A percentile compares a stretch with the other conserved stretches of the same genome.
phyloP scores from a whole-genome alignment of 148 eudicot species.

The Dianthus caryophyllus region DNA sequence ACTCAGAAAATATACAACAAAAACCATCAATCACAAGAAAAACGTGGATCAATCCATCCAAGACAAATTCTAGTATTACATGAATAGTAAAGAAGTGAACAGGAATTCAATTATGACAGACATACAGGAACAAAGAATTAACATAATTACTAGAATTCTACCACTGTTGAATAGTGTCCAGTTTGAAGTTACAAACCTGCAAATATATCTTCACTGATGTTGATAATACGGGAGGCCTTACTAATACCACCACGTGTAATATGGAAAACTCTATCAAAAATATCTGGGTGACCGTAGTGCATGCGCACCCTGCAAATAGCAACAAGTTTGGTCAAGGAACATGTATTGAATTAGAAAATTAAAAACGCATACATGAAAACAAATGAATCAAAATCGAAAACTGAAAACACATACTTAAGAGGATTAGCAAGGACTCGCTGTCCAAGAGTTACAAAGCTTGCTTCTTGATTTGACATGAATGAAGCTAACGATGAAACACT shows the following conservation, averaged over 20 bases:
- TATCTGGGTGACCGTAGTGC: slow-evolving; percentile 99
- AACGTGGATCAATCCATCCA: not conserved
- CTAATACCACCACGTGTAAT: slow-evolving; percentile 98
- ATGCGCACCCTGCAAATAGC: slow-evolving; percentile 73
- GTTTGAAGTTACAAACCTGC: slow-evolving; percentile 47
- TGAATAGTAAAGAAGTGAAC: not conserved
- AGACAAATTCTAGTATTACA: not conserved
- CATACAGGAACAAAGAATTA: not conserved
- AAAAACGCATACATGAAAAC: slow-evolving; percentile 1
- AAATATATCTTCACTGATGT: slow-evolving; percentile 97
- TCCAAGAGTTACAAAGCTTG: slow-evolving; percentile 95
- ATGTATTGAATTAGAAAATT: not conserved
- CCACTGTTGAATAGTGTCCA: not conserved
- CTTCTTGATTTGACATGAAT: slow-evolving; percentile 97
- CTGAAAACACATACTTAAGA: slow-evolving; percentile 58
- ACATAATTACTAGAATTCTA: not conserved
- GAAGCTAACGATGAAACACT: slow-evolving; percentile 98
- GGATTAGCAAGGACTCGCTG: slow-evolving; percentile 98
- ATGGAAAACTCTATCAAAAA: slow-evolving; percentile 96
- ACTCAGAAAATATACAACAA: not conserved
- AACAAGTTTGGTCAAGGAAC: slow-evolving; percentile 6
- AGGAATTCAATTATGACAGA: not conserved
- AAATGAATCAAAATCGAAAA: not conserved
- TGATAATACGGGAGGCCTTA: slow-evolving; percentile 97
- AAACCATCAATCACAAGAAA: not conserved